These are phyloP conservation scores for Phyllostachys edulis DNA, from an alignment of 176 grass and related monocot species.

Conservation along the genomic window DNA sequence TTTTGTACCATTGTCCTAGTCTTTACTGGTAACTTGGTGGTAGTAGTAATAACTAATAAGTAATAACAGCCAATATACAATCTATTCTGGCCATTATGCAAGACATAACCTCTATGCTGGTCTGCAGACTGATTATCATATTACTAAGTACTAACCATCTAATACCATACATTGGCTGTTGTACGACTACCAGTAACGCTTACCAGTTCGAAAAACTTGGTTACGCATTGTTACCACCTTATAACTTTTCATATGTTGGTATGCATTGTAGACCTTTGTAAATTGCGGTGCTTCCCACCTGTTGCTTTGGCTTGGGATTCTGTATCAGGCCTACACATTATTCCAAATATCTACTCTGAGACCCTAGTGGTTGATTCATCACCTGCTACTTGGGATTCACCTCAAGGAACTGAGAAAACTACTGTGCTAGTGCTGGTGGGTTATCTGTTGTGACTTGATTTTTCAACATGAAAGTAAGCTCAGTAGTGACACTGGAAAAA, in stretches of 20 bases:
- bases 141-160: neutral
- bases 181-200: neutral
- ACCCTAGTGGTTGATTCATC: slow-evolving; percentile 83
- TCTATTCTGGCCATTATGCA: neutral
- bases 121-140: slow-evolving; percentile 3
- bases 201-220: neutral
- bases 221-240: slow-evolving; percentile 18
- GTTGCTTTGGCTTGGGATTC: slow-evolving; percentile 84
- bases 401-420: slow-evolving; percentile 60
- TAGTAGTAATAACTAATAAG: slow-evolving; percentile 19
- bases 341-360: slow-evolving; percentile 88
- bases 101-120: neutral
- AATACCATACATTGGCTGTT: neutral
- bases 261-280: slow-evolving; percentile 71
- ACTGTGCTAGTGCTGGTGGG: slow-evolving; percentile 75
- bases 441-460: neutral
- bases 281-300: slow-evolving; percentile 92
- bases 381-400: slow-evolving; percentile 77
- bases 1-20: neutral
- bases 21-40: neutral
- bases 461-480: neutral
- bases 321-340: slow-evolving; percentile 71
- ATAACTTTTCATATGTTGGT: slow-evolving; percentile 9
- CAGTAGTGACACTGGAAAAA: neutral
- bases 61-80: slow-evolving; percentile 11